Evolutionary conservation across 306 rosid species (phyloP), one percentile per base, ranked within the genome.

Genomic region (Casuarina equisetifolia): DNA sequence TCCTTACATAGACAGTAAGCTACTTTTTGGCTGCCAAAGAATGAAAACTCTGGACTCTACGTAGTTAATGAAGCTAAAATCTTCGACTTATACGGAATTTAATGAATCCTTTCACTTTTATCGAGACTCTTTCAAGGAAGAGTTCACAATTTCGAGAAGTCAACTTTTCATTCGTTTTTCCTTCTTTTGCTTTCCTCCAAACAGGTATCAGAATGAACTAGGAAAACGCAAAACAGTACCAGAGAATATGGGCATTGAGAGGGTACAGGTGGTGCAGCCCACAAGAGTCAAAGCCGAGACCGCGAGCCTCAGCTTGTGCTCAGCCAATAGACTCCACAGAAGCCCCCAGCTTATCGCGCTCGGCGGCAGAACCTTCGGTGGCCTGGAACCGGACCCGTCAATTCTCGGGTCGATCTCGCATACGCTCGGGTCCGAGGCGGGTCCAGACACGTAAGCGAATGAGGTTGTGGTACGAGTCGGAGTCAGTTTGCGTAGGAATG

Each of bases 201-300:
- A 50, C 50, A 62, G 20, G 17, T 5, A 6, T 2, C 9, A 64
- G 1, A 81, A 6, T 10, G 4, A 11, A 15, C 9, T 46, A 19
- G 6, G 9, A 39, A 32, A 38, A 55, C 9, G 2, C 67, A 13
- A 3, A 19, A 4, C 20, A 48, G 12, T 55, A 95, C 98, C 98
- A 5, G 97, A 92, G 67, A 83, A 88, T 38, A 92, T 74, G 53
- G 98, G 97, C 97, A 95, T 92, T 6, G 99, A 95, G n/a, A 95
- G 92, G 68, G 99, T 95, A 74, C 97, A 95, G 11, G 85, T 66
- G 78, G 90, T 82, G 83, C 96, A 89, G 13, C 93, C 92, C 5
- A 95, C 43, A 46, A 95, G 93, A 74, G 99, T 51, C 4, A 82
- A 53, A 70, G 73, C 50, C 10, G 83, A 88, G 66, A 87, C 50